phyloP scores from a whole-genome alignment of 768 basidiomycete species.

The Phanerochaete carnosa region DNA sequence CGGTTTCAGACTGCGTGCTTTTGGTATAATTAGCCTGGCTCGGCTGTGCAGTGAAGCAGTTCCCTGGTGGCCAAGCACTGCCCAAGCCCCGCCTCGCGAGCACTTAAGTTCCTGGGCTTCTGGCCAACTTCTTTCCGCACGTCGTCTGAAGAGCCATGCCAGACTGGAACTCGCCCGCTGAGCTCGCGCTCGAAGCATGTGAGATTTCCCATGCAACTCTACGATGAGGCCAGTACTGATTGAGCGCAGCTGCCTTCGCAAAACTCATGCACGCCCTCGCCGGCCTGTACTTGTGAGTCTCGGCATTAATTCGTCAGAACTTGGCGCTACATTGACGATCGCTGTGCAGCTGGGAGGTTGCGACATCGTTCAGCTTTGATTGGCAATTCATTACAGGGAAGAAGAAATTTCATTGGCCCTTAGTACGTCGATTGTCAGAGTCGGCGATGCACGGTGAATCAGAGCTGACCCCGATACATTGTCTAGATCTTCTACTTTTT shows the following conservation, averaged over 20 bases:
- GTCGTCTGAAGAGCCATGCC: slow-evolving; percentile 7
- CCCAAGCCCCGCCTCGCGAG: too few relatives aligned
- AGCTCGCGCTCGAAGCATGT: slow-evolving; percentile 12
- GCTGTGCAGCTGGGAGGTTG: slow-evolving; percentile 39
- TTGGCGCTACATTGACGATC: background rate
- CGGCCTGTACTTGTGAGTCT: slow-evolving; percentile 41
- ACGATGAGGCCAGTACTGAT: background rate
- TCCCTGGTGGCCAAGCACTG: too few relatives aligned
- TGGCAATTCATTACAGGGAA: slow-evolving; percentile 38
- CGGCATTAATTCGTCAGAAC: background rate
- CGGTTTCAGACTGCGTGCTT: too few relatives aligned
- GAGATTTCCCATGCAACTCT: background rate
- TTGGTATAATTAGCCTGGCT: too few relatives aligned
- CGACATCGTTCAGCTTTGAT: slow-evolving; percentile 42
- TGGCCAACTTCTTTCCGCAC: background rate
- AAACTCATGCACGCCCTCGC: slow-evolving; percentile 41
- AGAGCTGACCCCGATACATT: background rate
- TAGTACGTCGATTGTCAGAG: slow-evolving; percentile 28
- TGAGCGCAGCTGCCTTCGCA: slow-evolving; percentile 32
- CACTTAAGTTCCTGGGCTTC: too few relatives aligned
- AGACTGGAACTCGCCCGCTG: slow-evolving; percentile 12
- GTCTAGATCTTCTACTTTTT: slow-evolving; percentile 42
- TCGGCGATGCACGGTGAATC: background rate
- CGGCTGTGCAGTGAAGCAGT: too few relatives aligned
- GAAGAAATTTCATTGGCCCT: slow-evolving; percentile 44